These are phyloP conservation scores for Suhomyces yuchorum DNA, from an alignment of 1,139 yeast species.

Conservation along the genomic window DNA sequence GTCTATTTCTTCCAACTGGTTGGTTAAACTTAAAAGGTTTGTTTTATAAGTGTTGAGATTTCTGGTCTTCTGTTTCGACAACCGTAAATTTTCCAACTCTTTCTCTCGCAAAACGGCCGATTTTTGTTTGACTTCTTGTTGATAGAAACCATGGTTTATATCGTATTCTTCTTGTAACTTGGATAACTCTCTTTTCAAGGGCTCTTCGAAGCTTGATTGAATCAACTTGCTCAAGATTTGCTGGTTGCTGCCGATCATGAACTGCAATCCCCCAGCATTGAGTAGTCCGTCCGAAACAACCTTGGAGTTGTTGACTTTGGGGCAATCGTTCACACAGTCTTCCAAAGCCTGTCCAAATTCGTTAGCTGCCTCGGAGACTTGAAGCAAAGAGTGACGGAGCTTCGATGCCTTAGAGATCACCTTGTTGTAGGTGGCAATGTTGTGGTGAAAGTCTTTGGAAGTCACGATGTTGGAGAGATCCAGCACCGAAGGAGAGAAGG, in stretches of 20 bases:
- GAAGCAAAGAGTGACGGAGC: constrained; percentile 52
- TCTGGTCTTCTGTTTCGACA: constrained; percentile 57
- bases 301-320: constrained; percentile 68
- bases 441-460: constrained; percentile 54
- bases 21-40: constrained; percentile 66
- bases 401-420: constrained; percentile 54
- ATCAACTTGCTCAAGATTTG: constrained; percentile 66
- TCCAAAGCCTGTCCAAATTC: constrained; percentile 76
- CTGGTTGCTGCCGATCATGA: constrained; percentile 75
- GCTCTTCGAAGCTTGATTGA: constrained; percentile 54
- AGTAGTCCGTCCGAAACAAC: constrained; percentile 65
- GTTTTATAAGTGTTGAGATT: constrained; percentile 66
- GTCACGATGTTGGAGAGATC: constrained; percentile 65
- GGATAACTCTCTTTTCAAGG: constrained; percentile 48
- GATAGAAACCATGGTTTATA: constrained; percentile 54
- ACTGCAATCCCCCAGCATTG: constrained; percentile 78
- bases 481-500: constrained; percentile 52
- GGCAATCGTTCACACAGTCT: constrained; percentile 48
- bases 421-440: constrained; percentile 48
- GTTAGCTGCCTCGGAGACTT: constrained; percentile 64
- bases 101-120: constrained; percentile 53
- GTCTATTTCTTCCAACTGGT: constrained; percentile 78
- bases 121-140: constrained; percentile 51
- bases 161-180: constrained; percentile 42
- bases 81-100: constrained; percentile 57